Base-by-base conservation (phyloP, 2,329 filamentous ascomycete species). In the Ceratocystis diversiconidia region DNA sequence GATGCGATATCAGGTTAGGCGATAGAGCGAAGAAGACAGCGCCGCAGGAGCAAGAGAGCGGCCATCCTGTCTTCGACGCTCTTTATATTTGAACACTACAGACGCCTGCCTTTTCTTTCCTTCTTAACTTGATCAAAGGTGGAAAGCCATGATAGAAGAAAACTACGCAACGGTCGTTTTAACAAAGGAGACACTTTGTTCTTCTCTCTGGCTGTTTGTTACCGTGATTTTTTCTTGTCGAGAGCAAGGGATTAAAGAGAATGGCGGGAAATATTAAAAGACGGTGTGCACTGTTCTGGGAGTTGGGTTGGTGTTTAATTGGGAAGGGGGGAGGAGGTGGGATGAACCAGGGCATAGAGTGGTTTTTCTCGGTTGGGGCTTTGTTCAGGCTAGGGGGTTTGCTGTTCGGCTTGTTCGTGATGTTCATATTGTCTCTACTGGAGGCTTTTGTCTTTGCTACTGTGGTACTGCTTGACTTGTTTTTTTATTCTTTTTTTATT, bases 221-320 rank as follows among this genome's bases (percentile, higher is more conserved):
- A 41, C 36, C 36, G 10, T 41, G 36, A 12, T 10, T 52, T 52
- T 7, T 52, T 17, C 19, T 15, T 30, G 43, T 52, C 36, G 44
- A 30, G 32, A 7, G 30, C 17, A 62, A 67, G 66, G 66, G 66
- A 67, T 67, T 67, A 67, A 67, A 67, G 61, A 66, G 66, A 67
- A 67, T 67, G 66, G 66, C 61, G 63, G 66, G 66, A 64, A 63
- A 61, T 8, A 50, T 61, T 62, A 67, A 65, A 66, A 66, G 48
- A 66, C 41, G 48, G 64, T 67, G 63, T 63, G 55, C 55, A 36
- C n/a, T 59, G 30, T 52, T 15, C 12, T 41, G 36, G 10, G 63
- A 65, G 4, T 5, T 41, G 57, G 57, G 12, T 52, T 62, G 55
- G 55, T 59, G 62, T 65, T 64, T 64, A 64, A 64, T 67, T 62